Conservation (phyloP, 2,329 filamentous ascomycete species). For the Fusarium succisae region DNA sequence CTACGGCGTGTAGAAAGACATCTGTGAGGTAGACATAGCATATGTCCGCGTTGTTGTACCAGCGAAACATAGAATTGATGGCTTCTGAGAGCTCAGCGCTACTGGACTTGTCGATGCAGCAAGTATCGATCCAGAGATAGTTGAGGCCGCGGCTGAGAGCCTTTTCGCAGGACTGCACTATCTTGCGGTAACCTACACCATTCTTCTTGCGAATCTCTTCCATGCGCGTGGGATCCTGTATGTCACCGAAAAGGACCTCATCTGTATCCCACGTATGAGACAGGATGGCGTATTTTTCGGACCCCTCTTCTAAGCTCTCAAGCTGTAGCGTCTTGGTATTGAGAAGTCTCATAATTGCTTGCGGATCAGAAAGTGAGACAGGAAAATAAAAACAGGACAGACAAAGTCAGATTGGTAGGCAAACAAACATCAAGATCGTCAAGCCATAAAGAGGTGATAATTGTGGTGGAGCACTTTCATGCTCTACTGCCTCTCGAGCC, state of each 20-base stretch:
- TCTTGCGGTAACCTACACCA: conserved; percentile 37
- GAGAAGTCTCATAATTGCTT: conserved; percentile 40
- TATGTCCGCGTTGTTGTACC: conserved; percentile 34
- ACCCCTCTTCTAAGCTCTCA: conserved; percentile 27
- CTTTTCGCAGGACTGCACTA: conserved; percentile 36
- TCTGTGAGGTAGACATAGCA: conserved; percentile 41
- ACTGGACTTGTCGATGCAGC: conserved; percentile 42
- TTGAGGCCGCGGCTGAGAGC: conserved; percentile 34
- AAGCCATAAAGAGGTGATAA: conserved; percentile 16
- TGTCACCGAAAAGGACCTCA: conserved; percentile 39
- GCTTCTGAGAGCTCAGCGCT: conserved; percentile 41
- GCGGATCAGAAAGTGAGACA: background rate
- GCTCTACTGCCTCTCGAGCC: conserved; percentile 2
- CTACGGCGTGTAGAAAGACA: conserved; percentile 26
- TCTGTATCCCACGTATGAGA: conserved; percentile 42
- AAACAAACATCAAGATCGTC: conserved; percentile 1
- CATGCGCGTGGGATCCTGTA: conserved; percentile 32
- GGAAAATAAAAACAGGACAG: background rate
- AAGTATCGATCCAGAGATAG: conserved; percentile 42
- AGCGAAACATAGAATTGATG: conserved; percentile 42
- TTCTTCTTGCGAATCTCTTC: conserved; percentile 30
- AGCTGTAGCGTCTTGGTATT: conserved; percentile 42
- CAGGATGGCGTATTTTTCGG: conserved; percentile 39
- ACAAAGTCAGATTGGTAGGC: background rate
- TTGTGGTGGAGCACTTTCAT: conserved; percentile 30